Conservation (phyloP, 2,329 filamentous ascomycete species). For the Pyricularia pennisetigena region DNA sequence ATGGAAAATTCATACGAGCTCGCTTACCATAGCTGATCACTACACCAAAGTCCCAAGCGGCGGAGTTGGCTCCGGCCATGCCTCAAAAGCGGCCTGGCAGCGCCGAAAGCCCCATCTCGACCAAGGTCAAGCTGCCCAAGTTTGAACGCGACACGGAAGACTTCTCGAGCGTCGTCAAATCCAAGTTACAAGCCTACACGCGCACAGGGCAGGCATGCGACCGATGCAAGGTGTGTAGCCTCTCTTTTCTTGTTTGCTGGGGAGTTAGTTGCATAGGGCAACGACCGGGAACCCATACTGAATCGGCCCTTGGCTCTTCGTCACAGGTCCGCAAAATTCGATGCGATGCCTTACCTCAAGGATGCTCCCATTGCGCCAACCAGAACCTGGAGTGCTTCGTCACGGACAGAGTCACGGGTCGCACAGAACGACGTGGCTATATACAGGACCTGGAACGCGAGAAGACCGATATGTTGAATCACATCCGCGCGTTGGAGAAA, state of each 20-base stretch:
- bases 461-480: constrained; percentile 54
- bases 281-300: neutral
- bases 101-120: constrained; percentile 21
- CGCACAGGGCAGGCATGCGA: constrained; percentile 80
- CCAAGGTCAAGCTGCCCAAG: constrained; percentile 39
- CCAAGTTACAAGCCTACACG: constrained; percentile 42
- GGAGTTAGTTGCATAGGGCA: neutral
- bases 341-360: constrained; percentile 49
- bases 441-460: constrained; percentile 67
- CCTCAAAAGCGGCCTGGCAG: constrained; percentile 31
- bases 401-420: constrained; percentile 78
- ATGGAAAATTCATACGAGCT: neutral
- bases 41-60: neutral
- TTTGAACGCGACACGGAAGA: constrained; percentile 37
- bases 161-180: constrained; percentile 47
- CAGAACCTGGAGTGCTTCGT: constrained; percentile 72
- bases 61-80: constrained; percentile 15
- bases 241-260: neutral
- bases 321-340: constrained; percentile 71
- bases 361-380: constrained; percentile 72
- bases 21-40: neutral
- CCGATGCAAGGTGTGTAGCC: constrained; percentile 62
- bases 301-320: neutral
- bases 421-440: constrained; percentile 69
- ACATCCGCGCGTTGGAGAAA: constrained; percentile 59